These are phyloP conservation scores for Sporothrix phasma DNA, from an alignment of 2,329 filamentous ascomycete genomes.

Conservation along the genomic window DNA sequence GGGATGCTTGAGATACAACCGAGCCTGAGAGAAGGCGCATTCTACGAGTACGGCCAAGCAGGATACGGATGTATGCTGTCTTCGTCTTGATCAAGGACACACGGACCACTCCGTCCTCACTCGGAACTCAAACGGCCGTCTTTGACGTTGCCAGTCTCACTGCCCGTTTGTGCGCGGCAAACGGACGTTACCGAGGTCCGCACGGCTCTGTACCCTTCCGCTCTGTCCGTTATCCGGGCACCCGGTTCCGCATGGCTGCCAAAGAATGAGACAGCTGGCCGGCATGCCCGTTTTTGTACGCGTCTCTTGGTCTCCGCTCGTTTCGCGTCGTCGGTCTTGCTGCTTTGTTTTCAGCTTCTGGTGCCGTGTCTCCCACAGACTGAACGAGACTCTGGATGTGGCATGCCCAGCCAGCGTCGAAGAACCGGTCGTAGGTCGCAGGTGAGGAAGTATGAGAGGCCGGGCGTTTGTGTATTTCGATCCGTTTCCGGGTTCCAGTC, in stretches of 20 bases:
- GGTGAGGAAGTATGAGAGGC: no score
- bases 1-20: neutral
- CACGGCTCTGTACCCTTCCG: neutral
- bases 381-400: neutral
- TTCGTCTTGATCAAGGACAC: neutral
- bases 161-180: neutral
- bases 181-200: neutral
- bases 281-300: neutral
- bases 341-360: neutral
- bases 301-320: neutral
- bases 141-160: neutral
- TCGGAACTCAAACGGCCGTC: neutral
- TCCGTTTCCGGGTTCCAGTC: no score
- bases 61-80: neutral
- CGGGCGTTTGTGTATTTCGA: no score
- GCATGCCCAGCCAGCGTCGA: no score
- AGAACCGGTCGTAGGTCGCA: no score
- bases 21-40: no score
- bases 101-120: neutral
- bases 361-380: neutral
- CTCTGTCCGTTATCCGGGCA: neutral
- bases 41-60: no score
- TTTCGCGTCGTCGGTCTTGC: neutral
- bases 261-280: neutral
- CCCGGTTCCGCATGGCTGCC: no score